Evolutionary conservation across 139 green algal genomes (phyloP), one percentile per base, ranked within the genome.

Genomic region (Tetradesmus lagerheimii): DNA sequence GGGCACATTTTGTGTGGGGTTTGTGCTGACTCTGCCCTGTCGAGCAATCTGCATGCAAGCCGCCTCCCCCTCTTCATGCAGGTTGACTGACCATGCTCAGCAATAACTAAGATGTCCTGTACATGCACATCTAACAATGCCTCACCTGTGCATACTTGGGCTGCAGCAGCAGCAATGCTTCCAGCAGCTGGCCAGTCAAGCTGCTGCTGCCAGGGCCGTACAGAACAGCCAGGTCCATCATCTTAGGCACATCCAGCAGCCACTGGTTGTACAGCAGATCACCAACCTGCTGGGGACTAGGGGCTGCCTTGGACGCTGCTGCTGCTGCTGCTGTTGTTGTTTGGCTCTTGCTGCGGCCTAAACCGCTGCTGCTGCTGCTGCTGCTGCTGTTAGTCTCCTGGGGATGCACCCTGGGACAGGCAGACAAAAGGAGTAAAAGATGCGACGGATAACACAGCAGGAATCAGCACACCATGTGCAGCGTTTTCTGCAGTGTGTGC

Each of bases 171-270:
- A 98, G 91, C 34, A 95, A 89, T 88, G 92, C 74, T 16, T 47
- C 20, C 53, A 96, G 39, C 12, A 98, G 90, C n/a, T 89, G 87
- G 12, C 83, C 50, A 3, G 89, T 86, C 0, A 97, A 92, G 6
- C 83, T 29, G 1, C 57, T 50, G 88, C 97, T 97, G 45, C 80
- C 45, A 0, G 71, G 79, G 18, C 93, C 95, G 71, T 96, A 98
- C 31, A 98, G 90, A 23, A 92, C 94, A 1, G 93, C 94, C 16
- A 97, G 16, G 78, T 98, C 96, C 85, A 98, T 81, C 8, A 98
- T 89, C 66, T 96, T 95, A 4, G 96, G 96, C 31, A 97, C 64
- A 74, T 96, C 93, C 82, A 98, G 89, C 43, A 97, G 78, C 88
- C 92, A 92, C 62, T 67, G 74, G 47, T 95, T 87, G 53, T 95